A percentile compares a stretch with the other conserved stretches of the same genome.
Evolutionary conservation across 1,139 yeast genomes (phyloP).

Genomic region (Casaregolazyma suthepensis): DNA sequence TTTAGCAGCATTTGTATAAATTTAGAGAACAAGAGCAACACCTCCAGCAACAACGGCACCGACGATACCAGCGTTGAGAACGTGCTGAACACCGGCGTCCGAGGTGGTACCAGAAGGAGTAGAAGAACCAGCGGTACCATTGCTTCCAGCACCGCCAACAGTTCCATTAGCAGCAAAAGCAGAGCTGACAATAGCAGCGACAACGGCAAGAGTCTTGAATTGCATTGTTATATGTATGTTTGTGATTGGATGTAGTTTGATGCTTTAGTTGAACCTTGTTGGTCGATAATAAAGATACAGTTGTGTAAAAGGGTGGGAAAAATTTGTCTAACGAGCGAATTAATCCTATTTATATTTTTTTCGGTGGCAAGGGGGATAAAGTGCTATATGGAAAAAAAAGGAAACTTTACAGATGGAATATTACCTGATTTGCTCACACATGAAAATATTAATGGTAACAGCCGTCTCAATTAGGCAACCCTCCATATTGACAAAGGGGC

Average conservation of each 20-base stretch:
- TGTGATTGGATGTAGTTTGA: background rate
- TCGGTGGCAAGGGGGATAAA: background rate
- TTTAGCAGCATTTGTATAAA: constrained; percentile 1
- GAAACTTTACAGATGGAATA: constrained; percentile 2
- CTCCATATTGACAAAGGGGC: background rate
- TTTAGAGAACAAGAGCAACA: constrained; percentile 60
- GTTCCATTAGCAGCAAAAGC: constrained; percentile 41
- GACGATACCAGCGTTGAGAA: constrained; percentile 54
- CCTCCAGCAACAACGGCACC: constrained; percentile 76
- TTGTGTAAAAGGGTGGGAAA: constrained; percentile 1
- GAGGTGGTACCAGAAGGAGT: constrained; percentile 34
- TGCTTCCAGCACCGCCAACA: constrained; percentile 33
- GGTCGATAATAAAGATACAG: constrained; percentile 1
- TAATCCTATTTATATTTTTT: background rate
- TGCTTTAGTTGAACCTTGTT: constrained; percentile 6
- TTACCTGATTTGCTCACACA: constrained; percentile 8
- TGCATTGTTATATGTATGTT: constrained; percentile 43
- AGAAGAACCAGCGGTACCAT: constrained; percentile 32
- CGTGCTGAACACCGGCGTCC: constrained; percentile 49
- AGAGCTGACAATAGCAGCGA: constrained; percentile 43
- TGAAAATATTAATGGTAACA: constrained; percentile 7
- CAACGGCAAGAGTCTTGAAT: constrained; percentile 49
- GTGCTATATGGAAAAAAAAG: background rate
- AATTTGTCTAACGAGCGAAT: background rate
- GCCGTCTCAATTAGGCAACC: background rate